These are phyloP conservation scores for Podila epigama DNA, from an alignment of 192 early-diverging fungal genomes.

Conservation along the genomic window DNA sequence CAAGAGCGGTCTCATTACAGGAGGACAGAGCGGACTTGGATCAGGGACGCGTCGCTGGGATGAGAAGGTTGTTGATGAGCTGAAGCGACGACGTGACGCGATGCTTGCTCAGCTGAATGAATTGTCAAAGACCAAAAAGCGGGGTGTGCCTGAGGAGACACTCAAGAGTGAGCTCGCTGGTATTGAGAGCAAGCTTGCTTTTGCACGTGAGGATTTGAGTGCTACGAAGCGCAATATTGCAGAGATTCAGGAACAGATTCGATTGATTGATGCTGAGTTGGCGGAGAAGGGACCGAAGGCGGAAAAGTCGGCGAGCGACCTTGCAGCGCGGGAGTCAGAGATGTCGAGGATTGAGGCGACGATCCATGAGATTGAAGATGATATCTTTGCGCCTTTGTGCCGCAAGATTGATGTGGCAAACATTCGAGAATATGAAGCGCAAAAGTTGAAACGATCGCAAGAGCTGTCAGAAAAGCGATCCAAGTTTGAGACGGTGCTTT, in stretches of 20 bases:
- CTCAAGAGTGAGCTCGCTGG: slow-evolving; percentile 65
- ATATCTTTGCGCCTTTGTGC: slow-evolving; percentile 87
- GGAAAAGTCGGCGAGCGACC: slow-evolving; percentile 18
- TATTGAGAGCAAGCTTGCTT: slow-evolving; percentile 64
- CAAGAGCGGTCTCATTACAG: slow-evolving; percentile 96
- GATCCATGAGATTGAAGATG: slow-evolving; percentile 65
- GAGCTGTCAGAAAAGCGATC: slow-evolving; percentile 77
- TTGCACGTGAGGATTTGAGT: slow-evolving; percentile 69
- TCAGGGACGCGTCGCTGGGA: slow-evolving; percentile 77
- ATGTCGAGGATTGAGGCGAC: slow-evolving; percentile 46
- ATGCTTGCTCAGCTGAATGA: slow-evolving; percentile 77
- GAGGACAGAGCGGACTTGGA: slow-evolving; percentile 64
- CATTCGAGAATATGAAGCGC: slow-evolving; percentile 89
- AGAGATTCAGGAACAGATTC: slow-evolving; percentile 66
- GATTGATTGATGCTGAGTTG: slow-evolving; percentile 56
- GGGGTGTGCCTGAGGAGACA: slow-evolving; percentile 68
- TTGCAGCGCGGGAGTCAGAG: slow-evolving; percentile 49
- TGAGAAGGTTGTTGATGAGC: slow-evolving; percentile 85
- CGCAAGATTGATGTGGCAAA: slow-evolving; percentile 69
- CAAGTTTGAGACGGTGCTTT: slow-evolving; percentile 78
- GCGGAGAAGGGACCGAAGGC: slow-evolving; percentile 30
- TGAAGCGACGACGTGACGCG: slow-evolving; percentile 74
- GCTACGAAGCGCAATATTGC: slow-evolving; percentile 62
- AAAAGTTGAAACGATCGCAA: slow-evolving; percentile 71
- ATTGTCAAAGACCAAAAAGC: slow-evolving; percentile 72